Conservation (phyloP, 257 asterid species). For the Solanum stenotomum region DNA sequence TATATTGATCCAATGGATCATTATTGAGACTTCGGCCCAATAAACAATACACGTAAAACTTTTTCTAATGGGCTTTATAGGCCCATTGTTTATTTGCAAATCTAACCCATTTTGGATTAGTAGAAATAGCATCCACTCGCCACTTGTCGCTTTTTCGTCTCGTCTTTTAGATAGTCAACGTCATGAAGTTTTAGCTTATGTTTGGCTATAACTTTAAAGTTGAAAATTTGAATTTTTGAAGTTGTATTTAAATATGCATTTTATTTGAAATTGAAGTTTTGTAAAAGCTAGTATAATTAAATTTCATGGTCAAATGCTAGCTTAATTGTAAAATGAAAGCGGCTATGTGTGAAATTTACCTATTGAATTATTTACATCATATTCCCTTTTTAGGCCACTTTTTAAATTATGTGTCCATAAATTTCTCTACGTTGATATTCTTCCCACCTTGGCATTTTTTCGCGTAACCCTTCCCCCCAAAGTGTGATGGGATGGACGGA, state of each 20-base stretch:
- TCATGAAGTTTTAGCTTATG: no score
- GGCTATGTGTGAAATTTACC: not conserved
- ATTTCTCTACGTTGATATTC: not conserved
- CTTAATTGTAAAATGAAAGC: not conserved
- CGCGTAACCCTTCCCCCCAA: accelerated
- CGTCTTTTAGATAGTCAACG: not conserved
- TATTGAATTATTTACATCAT: not conserved
- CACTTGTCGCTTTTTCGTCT: not conserved
- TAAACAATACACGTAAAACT: not conserved
- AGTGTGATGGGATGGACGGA: not conserved
- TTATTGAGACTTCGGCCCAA: not conserved
- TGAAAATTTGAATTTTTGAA: not conserved
- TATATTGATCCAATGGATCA: not conserved
- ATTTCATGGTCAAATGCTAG: not conserved
- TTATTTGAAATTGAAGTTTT: not conserved
- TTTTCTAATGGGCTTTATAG: not conserved
- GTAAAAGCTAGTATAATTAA: not conserved
- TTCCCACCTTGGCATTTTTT: not conserved
- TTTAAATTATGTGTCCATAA: not conserved
- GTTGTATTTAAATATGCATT: not conserved
- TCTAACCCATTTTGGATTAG: not conserved
- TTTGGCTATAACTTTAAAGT: not conserved
- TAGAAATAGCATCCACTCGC: not conserved
- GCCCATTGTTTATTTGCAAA: not conserved
- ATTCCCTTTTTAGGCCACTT: not conserved